phyloP scores from a whole-genome alignment of 345 rosid genomes.

The Pelargonium nanum region DNA sequence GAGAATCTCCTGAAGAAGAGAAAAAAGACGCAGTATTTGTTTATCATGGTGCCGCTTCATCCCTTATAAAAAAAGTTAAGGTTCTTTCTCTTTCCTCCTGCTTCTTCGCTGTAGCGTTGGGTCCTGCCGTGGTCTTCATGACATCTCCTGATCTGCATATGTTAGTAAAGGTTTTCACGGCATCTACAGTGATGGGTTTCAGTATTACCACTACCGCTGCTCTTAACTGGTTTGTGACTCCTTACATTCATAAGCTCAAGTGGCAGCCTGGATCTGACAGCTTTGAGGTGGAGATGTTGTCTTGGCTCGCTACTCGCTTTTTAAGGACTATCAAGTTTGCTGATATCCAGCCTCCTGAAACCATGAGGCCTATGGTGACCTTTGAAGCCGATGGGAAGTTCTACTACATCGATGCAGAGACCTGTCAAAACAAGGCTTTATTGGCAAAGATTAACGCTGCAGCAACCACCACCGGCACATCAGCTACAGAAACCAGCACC shows the following conservation, averaged over 20 bases:
- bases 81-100: conserved; percentile 89
- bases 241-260: conserved; percentile 78
- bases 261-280: conserved; percentile 92
- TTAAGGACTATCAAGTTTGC: conserved; percentile 67
- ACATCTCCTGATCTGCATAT: conserved; percentile 70
- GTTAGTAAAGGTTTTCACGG: conserved; percentile 85
- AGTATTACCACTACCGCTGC: conserved; percentile 75
- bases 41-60: conserved; percentile 77
- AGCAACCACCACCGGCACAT: conserved; percentile 46
- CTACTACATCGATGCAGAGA: conserved; percentile 70
- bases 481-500: conserved; percentile 48
- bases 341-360: conserved; percentile 59
- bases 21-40: conserved; percentile 40
- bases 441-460: conserved; percentile 68
- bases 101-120: conserved; percentile 86
- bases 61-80: conserved; percentile 86
- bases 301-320: conserved; percentile 63
- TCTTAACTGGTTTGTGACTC: conserved; percentile 91
- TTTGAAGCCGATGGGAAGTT: conserved; percentile 66
- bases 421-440: conserved; percentile 83
- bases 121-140: conserved; percentile 92
- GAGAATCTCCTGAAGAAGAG: conserved; percentile 23
- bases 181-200: conserved; percentile 68
- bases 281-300: conserved; percentile 87
- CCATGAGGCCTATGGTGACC: conserved; percentile 80